A percentile compares a stretch with the other conserved stretches of the same genome.
Evolutionary conservation across 1,284 basidiomycete species (phyloP).

Genomic region (Hemileia vastatrix): DNA sequence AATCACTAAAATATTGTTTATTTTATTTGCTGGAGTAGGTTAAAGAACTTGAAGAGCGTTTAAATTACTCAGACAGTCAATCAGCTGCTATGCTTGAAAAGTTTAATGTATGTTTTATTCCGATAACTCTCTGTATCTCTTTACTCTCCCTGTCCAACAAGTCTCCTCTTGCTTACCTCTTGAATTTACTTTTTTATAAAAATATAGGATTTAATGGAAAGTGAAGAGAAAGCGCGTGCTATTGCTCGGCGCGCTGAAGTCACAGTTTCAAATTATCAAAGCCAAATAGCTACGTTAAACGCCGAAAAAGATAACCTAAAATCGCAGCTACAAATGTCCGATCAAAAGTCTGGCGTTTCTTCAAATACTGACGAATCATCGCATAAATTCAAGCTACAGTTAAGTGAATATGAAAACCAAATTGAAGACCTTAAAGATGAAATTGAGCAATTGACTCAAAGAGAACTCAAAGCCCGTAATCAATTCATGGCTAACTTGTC

Average conservation of each 20-base stretch:
- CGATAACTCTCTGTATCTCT: neutral
- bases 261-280: neutral
- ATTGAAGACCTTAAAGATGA: slow-evolving; percentile 1
- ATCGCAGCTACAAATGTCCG: neutral
- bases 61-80: slow-evolving; percentile 10
- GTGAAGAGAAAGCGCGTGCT: slow-evolving; percentile 6
- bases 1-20: neutral
- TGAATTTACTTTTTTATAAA: neutral
- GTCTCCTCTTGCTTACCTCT: neutral
- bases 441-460: neutral
- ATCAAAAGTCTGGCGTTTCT: neutral
- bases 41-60: slow-evolving; percentile 7
- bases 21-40: neutral
- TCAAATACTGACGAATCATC: neutral
- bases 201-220: slow-evolving; percentile 13
- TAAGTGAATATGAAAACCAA: neutral
- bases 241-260: neutral
- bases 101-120: slow-evolving; percentile 5
- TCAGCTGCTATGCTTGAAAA: slow-evolving; percentile 14
- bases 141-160: neutral
- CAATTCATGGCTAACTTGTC: neutral
- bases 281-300: neutral
- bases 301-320: neutral
- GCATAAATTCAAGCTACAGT: neutral
- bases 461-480: neutral